A percentile compares a stretch with the other conserved stretches of the same genome.
These are phyloP conservation scores for Phytophthora sansomeana DNA, from an alignment of 352 stramenopile species.

Conservation along the genomic window DNA sequence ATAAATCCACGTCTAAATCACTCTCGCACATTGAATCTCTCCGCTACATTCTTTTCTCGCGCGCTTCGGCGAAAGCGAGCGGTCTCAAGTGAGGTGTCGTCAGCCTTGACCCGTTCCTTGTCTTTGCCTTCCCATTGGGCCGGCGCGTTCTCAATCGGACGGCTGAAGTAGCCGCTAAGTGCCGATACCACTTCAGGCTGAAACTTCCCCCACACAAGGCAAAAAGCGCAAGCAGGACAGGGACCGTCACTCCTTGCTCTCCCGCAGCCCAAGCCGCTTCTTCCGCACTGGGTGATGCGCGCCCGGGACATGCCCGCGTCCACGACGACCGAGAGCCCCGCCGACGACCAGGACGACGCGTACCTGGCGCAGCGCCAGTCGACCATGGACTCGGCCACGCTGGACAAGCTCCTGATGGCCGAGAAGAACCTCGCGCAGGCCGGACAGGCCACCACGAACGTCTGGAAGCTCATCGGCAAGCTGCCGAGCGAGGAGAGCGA, in stretches of 20 bases:
- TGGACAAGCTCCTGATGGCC: conserved; percentile 83
- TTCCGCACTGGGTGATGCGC: conserved; percentile 32
- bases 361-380: conserved; percentile 74
- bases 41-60: conserved; percentile 3
- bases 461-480: conserved; percentile 84
- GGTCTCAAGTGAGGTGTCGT: not conserved
- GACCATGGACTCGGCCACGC: conserved; percentile 83
- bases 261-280: conserved; percentile 2
- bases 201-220: conserved; percentile 21
- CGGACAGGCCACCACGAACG: conserved; percentile 80
- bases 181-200: conserved; percentile 19
- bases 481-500: conserved; percentile 45
- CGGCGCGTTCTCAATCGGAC: conserved; percentile 36
- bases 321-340: conserved; percentile 23
- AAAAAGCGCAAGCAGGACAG: conserved; percentile 10
- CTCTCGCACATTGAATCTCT: no score
- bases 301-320: no score
- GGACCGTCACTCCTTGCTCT: conserved; percentile 14
- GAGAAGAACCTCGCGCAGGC: conserved; percentile 86
- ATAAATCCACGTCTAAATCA: no score
- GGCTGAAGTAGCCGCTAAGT: conserved; percentile 29
- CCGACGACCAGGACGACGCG: conserved; percentile 53
- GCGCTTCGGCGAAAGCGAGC: conserved; percentile 15
- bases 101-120: not conserved
- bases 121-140: no score